A percentile compares a stretch with the other conserved stretches of the same genome.
These are phyloP conservation scores for Sporothrix euskadiensis DNA, from an alignment of 2,329 filamentous ascomycete species.

Conservation along the genomic window DNA sequence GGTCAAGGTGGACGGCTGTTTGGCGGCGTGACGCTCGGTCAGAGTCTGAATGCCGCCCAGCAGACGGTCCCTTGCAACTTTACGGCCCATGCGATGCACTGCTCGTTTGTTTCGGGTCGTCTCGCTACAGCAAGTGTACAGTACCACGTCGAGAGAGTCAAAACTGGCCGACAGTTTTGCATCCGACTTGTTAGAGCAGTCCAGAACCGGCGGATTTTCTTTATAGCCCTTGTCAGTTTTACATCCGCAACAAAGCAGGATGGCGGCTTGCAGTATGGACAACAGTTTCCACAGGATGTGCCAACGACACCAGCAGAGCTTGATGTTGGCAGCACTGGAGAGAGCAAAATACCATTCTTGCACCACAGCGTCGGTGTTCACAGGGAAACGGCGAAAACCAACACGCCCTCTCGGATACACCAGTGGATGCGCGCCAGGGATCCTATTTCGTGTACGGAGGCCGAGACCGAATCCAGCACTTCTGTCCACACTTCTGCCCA, in stretches of 20 bases:
- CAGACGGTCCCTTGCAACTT: background rate
- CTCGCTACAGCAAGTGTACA: too few species aligned
- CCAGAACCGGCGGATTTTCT: background rate
- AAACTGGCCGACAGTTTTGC: background rate
- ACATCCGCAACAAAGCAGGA: background rate
- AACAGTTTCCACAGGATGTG: background rate
- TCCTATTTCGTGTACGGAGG: background rate
- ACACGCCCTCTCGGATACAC: background rate
- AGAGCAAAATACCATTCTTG: background rate
- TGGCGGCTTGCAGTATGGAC: background rate
- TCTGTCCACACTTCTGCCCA: background rate
- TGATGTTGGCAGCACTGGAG: background rate
- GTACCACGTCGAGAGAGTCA: background rate
- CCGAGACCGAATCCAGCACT: too few species aligned
- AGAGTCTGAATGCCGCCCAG: conserved; percentile 7
- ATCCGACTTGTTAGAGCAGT: background rate
- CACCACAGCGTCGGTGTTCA: background rate
- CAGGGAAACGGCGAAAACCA: background rate
- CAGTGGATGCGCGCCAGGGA: conserved; percentile 8
- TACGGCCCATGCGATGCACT: conserved; percentile 3
- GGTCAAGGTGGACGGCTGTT: background rate
- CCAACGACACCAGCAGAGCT: background rate
- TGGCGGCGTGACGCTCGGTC: conserved; percentile 7
- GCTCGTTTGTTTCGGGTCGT: background rate
- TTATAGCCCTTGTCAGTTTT: background rate